A percentile compares a stretch with the other conserved stretches of the same genome.
Conservation (phyloP, 495 filamentous ascomycete genomes). For the Penicillium bialowiezense region DNA sequence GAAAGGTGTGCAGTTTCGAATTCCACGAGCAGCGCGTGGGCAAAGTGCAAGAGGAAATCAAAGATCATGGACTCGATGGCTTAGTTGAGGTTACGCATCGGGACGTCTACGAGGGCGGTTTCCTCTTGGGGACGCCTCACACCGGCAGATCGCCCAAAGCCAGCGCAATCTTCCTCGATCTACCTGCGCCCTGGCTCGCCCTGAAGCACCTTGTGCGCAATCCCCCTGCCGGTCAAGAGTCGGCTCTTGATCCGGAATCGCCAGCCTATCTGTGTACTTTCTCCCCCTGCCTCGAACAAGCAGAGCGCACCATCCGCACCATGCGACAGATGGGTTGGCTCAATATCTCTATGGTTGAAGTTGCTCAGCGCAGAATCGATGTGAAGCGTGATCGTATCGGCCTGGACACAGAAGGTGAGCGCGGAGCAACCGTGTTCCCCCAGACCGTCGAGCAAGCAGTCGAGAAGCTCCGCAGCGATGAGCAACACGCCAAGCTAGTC, state of each 20-base stretch:
- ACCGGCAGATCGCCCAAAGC: slow-evolving; percentile 59
- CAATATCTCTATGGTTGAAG: slow-evolving; percentile 88
- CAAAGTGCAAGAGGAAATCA: slow-evolving; percentile 71
- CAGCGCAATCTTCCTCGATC: slow-evolving; percentile 83
- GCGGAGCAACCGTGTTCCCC: slow-evolving; percentile 58
- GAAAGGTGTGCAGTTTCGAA: slow-evolving; percentile 90
- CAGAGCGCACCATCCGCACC: slow-evolving; percentile 72
- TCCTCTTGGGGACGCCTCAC: slow-evolving; percentile 54
- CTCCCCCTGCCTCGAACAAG: slow-evolving; percentile 95
- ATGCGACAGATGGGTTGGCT: slow-evolving; percentile 82
- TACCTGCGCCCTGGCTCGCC: slow-evolving; percentile 91
- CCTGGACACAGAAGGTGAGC: slow-evolving; percentile 53
- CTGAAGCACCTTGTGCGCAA: slow-evolving; percentile 76
- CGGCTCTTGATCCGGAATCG: slow-evolving; percentile 65
- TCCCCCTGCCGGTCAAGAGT: slow-evolving; percentile 38
- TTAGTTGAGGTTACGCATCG: slow-evolving; percentile 83
- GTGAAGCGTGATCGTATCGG: slow-evolving; percentile 80
- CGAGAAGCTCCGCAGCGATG: slow-evolving; percentile 65
- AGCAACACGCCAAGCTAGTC: slow-evolving; percentile 58
- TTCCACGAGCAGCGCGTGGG: slow-evolving; percentile 77
- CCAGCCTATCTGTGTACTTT: slow-evolving; percentile 84
- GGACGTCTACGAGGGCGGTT: slow-evolving; percentile 88
- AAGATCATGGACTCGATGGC: slow-evolving; percentile 65
- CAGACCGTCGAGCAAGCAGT: slow-evolving; percentile 77
- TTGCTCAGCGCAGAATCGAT: slow-evolving; percentile 72